phyloP scores from a whole-genome alignment of 2,329 filamentous ascomycete species.

The Myriosclerotinia curreyana region DNA sequence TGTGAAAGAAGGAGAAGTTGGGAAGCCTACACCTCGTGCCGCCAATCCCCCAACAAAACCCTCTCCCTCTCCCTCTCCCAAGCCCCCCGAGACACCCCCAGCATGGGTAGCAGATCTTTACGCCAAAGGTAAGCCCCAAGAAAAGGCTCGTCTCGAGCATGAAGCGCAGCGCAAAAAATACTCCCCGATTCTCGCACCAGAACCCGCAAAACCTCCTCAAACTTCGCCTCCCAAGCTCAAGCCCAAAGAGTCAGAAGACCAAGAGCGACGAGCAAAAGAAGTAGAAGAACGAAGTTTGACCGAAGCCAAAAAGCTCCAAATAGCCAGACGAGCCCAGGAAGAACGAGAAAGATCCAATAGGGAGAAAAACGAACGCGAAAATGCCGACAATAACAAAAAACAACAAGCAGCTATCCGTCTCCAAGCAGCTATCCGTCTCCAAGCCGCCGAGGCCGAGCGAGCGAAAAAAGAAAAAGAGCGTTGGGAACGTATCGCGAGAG shows the following conservation, averaged over 20 bases:
- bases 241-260: background rate
- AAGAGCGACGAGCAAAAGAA: background rate
- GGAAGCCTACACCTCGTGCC: background rate
- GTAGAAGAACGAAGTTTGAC: background rate
- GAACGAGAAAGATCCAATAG: background rate
- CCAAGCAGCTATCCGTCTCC: background rate
- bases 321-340: background rate
- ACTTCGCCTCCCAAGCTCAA: no score
- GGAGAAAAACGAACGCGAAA: background rate
- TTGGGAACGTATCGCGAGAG: background rate
- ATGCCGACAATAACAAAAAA: no score
- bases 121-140: background rate
- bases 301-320: background rate
- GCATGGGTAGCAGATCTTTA: background rate
- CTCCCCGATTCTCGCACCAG: background rate
- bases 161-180: background rate
- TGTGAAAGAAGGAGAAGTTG: background rate
- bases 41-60: background rate
- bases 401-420: background rate
- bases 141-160: background rate
- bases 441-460: background rate
- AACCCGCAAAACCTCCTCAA: background rate
- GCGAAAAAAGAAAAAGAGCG: background rate
- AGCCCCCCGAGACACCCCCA: background rate
- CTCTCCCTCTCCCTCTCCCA: background rate